Percentiles rank a stretch among this genome's conserved stretches.
phyloP scores from a whole-genome alignment of 768 basidiomycete species.

The Hericium coralloides region DNA sequence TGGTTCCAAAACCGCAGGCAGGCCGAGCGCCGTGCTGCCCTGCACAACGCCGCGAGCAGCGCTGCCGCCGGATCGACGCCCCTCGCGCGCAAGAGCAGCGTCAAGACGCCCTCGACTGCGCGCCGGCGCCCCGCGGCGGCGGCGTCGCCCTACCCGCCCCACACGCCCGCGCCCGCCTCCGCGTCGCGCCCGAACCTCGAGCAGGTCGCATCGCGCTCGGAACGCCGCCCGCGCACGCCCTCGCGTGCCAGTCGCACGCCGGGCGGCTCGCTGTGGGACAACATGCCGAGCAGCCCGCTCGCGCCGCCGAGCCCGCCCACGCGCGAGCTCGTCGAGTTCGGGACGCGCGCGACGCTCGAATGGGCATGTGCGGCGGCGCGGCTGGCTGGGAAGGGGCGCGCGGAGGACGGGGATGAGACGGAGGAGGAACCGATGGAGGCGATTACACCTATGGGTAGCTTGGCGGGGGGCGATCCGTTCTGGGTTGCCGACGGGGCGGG shows the following conservation, averaged over 20 bases:
- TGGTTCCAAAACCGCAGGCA: slow-evolving; percentile 30
- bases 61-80: background rate
- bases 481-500: background rate
- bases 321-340: slow-evolving; percentile 21
- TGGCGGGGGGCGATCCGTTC: slow-evolving; percentile 1
- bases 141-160: slow-evolving; percentile 10
- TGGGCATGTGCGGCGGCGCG: slow-evolving; percentile 31
- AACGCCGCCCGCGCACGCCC: slow-evolving; percentile 17
- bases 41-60: background rate
- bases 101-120: background rate
- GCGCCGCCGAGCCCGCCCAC: slow-evolving; percentile 14
- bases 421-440: slow-evolving; percentile 53
- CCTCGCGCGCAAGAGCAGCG: background rate
- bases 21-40: slow-evolving; percentile 13
- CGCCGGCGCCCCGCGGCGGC: background rate
- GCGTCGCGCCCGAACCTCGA: slow-evolving; percentile 22
- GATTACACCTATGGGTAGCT: slow-evolving; percentile 42
- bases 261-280: slow-evolving; percentile 14
- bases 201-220: slow-evolving; percentile 24
- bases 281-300: slow-evolving; percentile 13
- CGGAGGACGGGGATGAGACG: slow-evolving; percentile 41
- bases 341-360: slow-evolving; percentile 22
- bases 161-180: slow-evolving; percentile 5
- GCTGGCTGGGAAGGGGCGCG: slow-evolving; percentile 29
- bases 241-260: slow-evolving; percentile 16